These are phyloP conservation scores for Wakefieldia striispora DNA, from an alignment of 768 basidiomycete genomes.

Conservation along the genomic window DNA sequence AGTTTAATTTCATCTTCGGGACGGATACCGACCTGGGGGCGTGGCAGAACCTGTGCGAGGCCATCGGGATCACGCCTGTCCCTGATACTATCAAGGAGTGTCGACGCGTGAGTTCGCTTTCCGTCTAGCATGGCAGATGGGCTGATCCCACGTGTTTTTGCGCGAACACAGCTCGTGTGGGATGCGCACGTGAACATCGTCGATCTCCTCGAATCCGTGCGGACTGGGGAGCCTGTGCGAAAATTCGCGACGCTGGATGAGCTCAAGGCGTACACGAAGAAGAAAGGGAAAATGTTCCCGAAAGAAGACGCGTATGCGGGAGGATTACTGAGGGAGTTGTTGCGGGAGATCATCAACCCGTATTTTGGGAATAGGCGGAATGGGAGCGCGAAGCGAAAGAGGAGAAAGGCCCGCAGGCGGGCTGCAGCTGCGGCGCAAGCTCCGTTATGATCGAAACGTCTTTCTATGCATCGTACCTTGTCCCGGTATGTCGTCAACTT, in stretches of 20 bases:
- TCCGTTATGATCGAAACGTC: no score
- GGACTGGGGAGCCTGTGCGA: constrained; percentile 15
- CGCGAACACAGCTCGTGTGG: constrained; percentile 18
- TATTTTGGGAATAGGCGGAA: constrained; percentile 19
- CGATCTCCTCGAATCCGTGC: constrained; percentile 27
- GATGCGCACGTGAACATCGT: constrained; percentile 35
- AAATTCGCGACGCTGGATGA: constrained; percentile 24
- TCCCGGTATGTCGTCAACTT: no score
- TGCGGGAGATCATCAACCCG: constrained; percentile 26
- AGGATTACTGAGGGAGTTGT: constrained; percentile 29
- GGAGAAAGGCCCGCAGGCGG: constrained; percentile 11
- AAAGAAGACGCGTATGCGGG: constrained; percentile 26
- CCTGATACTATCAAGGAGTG: constrained; percentile 19
- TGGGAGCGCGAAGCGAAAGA: constrained; percentile 18
- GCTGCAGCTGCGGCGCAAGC: neutral
- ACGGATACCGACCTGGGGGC: constrained; percentile 13
- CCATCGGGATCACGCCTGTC: constrained; percentile 20
- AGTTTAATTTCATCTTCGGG: constrained; percentile 28
- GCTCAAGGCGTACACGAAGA: constrained; percentile 27
- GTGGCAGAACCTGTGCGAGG: constrained; percentile 27
- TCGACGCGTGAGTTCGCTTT: constrained; percentile 10
- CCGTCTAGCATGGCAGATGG: neutral
- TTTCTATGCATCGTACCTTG: no score
- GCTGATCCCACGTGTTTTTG: neutral
- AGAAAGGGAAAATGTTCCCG: constrained; percentile 24